These are phyloP conservation scores for Citrus maxima DNA, from an alignment of 345 rosid genomes.

Conservation along the genomic window DNA sequence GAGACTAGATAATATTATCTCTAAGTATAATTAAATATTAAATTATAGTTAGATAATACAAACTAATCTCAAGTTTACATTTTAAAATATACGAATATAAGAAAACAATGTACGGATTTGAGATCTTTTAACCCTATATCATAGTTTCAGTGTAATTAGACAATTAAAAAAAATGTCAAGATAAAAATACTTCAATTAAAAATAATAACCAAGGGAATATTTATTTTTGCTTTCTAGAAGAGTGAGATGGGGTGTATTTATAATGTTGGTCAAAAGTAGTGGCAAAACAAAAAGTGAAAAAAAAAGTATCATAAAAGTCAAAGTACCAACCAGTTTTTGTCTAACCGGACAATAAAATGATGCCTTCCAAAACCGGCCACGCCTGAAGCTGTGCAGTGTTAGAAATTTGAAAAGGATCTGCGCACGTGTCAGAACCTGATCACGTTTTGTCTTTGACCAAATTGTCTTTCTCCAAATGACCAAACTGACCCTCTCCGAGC, in stretches of 20 bases:
- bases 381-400: conserved; percentile 16
- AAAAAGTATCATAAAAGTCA: conserved; percentile 12
- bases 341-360: conserved; percentile 40
- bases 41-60: no score
- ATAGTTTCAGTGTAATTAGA: no score
- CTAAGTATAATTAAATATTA: no score
- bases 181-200: no score
- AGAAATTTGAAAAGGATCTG: neutral
- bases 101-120: no score
- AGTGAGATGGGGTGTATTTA: neutral
- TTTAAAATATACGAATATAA: no score
- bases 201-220: neutral
- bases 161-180: no score
- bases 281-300: conserved; percentile 6
- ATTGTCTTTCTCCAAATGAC: conserved; percentile 17
- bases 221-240: neutral
- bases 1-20: neutral
- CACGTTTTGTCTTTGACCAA: conserved; percentile 23
- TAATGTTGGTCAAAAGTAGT: conserved; percentile 24
- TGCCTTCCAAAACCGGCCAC: conserved; percentile 38
- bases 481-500: neutral
- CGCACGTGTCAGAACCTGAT: conserved; percentile 18
- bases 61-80: no score
- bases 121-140: no score
- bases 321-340: conserved; percentile 25